Conservation (phyloP, 2,329 filamentous ascomycete genomes). For the Pyrenophora seminiperda region DNA sequence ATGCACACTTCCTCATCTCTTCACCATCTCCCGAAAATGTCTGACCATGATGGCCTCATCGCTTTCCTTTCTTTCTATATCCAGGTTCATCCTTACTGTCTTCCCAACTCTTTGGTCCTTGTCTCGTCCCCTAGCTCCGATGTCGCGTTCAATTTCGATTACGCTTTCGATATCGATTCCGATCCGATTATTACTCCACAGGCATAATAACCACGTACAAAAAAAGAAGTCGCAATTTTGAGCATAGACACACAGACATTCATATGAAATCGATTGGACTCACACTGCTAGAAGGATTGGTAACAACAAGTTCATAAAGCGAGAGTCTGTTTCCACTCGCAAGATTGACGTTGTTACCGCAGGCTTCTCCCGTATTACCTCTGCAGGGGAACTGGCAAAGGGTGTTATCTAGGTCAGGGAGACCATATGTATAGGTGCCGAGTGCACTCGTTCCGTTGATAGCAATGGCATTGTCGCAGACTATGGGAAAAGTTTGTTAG, state of each 20-base stretch:
- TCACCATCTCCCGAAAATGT: too few relatives aligned
- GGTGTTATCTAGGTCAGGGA: not conserved
- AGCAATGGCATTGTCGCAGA: slow-evolving; percentile 1
- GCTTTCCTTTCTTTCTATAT: too few relatives aligned
- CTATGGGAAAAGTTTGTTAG: not conserved
- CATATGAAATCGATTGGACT: not conserved
- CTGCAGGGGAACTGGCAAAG: not conserved
- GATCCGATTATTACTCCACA: too few relatives aligned
- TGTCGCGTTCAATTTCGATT: too few relatives aligned
- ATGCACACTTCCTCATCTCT: too few relatives aligned
- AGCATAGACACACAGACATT: slow-evolving; percentile 1
- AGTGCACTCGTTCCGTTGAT: not conserved
- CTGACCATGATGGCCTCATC: too few relatives aligned
- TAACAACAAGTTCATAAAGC: not conserved
- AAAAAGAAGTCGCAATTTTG: too few relatives aligned
- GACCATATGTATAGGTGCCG: not conserved
- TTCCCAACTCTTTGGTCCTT: too few relatives aligned
- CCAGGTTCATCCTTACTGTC: too few relatives aligned
- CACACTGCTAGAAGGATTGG: not conserved
- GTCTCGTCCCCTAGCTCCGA: too few relatives aligned
- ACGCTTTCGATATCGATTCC: too few relatives aligned
- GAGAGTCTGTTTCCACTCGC: not conserved
- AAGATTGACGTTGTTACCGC: not conserved
- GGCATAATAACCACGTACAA: too few relatives aligned
- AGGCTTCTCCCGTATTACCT: not conserved